A percentile compares a stretch with the other conserved stretches of the same genome.
Conservation (phyloP, 2,329 filamentous ascomycete species). For the Fusarium nygamai region DNA sequence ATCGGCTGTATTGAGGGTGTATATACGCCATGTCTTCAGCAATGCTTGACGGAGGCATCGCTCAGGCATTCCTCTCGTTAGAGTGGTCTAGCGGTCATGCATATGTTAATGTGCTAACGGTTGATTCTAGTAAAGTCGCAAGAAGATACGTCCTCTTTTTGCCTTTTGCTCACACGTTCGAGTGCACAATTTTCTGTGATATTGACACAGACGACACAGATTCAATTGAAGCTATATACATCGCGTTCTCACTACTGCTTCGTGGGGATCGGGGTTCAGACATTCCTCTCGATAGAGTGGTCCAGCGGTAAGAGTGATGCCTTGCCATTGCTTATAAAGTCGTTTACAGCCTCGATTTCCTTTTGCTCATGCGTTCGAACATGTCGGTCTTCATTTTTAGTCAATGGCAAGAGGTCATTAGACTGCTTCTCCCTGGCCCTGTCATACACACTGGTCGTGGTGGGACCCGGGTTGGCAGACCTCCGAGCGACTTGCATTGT, state of each 20-base stretch:
- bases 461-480: neutral
- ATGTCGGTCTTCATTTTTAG: neutral
- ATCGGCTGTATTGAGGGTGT: accelerated
- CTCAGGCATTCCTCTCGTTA: neutral
- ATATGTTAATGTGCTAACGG: neutral
- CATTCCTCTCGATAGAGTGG: neutral
- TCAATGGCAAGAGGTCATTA: accelerated
- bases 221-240: neutral
- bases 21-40: neutral
- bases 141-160: neutral
- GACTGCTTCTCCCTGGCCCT: neutral
- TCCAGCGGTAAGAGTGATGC: neutral
- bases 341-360: neutral
- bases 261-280: neutral
- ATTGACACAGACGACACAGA: accelerated
- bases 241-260: neutral
- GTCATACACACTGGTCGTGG: accelerated
- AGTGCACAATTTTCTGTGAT: neutral
- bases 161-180: neutral
- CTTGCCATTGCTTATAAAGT: neutral
- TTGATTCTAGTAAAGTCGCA: neutral
- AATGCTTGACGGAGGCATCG: neutral
- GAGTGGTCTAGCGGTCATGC: neutral
- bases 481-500: neutral
- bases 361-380: neutral